Evolutionary conservation across 345 rosid genomes (phyloP).

Genomic region (Dipteronia dyeriana): DNA sequence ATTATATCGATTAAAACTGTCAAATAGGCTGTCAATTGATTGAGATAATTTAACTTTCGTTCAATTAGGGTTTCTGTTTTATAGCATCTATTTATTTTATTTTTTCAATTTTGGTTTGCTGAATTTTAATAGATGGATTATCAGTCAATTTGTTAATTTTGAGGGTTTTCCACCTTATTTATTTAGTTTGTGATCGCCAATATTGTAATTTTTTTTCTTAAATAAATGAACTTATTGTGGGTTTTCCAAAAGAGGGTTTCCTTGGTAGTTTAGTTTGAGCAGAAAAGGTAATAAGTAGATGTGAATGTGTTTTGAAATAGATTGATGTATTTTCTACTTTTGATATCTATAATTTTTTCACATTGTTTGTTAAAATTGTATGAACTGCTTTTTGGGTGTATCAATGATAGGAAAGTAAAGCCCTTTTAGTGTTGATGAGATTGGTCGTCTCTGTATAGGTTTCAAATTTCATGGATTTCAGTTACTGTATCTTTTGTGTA

Average conservation of each 20-base stretch:
- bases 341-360: neutral
- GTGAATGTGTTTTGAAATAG: neutral
- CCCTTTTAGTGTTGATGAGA: neutral
- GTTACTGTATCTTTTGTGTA: neutral
- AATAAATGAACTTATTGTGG: neutral
- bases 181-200: neutral
- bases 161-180: slow-evolving; percentile 7
- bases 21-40: slow-evolving; percentile 6
- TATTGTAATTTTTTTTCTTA: neutral
- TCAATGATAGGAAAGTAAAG: neutral
- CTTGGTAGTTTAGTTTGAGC: slow-evolving; percentile 8
- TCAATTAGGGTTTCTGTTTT: slow-evolving; percentile 36
- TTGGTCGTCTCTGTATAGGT: neutral
- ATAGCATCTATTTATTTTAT: slow-evolving; percentile 3
- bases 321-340: neutral
- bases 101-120: slow-evolving; percentile 20
- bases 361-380: neutral
- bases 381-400: neutral
- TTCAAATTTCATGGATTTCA: neutral
- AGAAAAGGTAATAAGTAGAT: no score
- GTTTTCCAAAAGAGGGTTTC: neutral
- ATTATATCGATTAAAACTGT: slow-evolving; percentile 11
- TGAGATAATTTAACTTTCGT: slow-evolving; percentile 15
- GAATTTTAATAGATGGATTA: neutral
- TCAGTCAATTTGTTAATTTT: neutral